Evolutionary conservation across 371 early-diverging fungal genomes (phyloP), one percentile per base, ranked within the genome.

Genomic region (Mucor saturninus): DNA sequence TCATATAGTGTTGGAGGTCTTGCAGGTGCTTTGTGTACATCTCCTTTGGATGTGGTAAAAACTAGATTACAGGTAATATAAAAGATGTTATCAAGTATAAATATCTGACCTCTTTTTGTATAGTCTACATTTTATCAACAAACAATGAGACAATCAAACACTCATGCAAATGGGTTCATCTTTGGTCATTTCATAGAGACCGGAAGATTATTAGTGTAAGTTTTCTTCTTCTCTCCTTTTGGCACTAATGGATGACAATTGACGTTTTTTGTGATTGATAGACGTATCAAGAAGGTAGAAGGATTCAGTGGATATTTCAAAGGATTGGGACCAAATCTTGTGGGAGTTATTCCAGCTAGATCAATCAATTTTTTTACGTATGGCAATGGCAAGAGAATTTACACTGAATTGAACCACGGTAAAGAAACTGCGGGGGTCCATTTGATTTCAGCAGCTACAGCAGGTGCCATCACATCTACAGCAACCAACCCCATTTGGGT

Each of bases 401-500:
- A 89, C 62, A 89, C 93, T 2, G 87, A 87, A n/a, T 58, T 90
- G 55, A 93, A 94, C 52, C 63, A 83, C 53, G 93, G 93, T 13
- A 67, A 75, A 45, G 98, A 97, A 68, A 90, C 89, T 1, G 59
- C 94, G 8, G 43, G 77, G 30, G 90, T 97, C 3, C 95, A 97
- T 62, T 80, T 95, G 52, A 61, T 85, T 10, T 90, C 97, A 0
- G 98, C 97, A 0, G 85, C 90, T 0, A 82, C 89, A 10, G 96
- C 98, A 3, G 96, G 97, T 48, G 71, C 90, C 28, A 81, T 91
- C 5, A 93, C 93, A 2, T 87, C 95, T 0, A 87, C 92, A 0
- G 79, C 79, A 10, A 96, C 98, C 3, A 97, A 95, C 69, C 98
- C 98, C 1, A 96, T 98, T 6, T 98, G 98, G 98, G 86, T 97